Conservation (phyloP, 345 rosid genomes). For the Abelmoschus esculentus region DNA sequence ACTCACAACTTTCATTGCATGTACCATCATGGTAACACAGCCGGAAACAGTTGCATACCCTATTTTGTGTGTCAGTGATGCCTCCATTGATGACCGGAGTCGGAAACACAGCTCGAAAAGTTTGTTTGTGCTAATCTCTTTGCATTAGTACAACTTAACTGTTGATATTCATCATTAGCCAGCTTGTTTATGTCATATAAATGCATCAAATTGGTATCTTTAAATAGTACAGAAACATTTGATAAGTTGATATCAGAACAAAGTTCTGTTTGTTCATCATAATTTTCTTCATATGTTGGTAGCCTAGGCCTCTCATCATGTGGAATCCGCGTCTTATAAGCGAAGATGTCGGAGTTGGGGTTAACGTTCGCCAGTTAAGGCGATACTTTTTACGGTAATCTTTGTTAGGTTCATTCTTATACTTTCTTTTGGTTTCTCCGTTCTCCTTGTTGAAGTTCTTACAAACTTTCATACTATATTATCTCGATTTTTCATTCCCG, state of each 20-base stretch:
- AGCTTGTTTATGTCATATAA: neutral
- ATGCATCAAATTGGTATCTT: neutral
- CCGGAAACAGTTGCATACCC: neutral
- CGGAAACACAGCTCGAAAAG: too few relatives aligned
- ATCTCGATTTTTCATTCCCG: neutral
- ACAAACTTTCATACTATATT: too few relatives aligned
- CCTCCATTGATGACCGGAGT: neutral
- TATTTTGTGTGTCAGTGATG: neutral
- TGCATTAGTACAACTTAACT: too few relatives aligned
- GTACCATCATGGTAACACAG: neutral
- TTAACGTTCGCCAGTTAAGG: constrained; percentile 75
- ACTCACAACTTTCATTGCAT: neutral
- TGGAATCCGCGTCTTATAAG: constrained; percentile 96
- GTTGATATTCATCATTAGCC: neutral
- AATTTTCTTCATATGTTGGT: constrained; percentile 14
- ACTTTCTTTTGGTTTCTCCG: neutral
- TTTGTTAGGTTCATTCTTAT: neutral
- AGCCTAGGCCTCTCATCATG: constrained; percentile 96
- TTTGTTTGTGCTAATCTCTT: too few relatives aligned
- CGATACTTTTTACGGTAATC: constrained; percentile 70
- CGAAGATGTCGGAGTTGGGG: constrained; percentile 93
- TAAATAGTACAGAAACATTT: neutral
- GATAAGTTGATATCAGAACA: neutral
- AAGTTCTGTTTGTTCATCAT: constrained; percentile 2
- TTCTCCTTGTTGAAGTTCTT: too few relatives aligned